Evolutionary conservation across 176 grass and related monocot species (phyloP).

Genomic region (Secale cereale): DNA sequence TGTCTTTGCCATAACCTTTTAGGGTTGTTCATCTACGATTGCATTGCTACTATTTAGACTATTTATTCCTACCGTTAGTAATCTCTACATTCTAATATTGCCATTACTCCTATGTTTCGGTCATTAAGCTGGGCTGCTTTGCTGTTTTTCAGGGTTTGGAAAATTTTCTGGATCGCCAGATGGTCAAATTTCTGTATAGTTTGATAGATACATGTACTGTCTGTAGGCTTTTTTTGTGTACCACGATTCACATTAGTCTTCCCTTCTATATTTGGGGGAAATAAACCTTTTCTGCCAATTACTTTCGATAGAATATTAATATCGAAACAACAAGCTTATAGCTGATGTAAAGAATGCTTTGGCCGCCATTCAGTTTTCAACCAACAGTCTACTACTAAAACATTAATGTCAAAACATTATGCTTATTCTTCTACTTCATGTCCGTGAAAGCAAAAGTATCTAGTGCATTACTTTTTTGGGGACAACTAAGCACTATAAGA

Average conservation of each 20-base stretch:
- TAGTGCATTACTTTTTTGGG: background rate
- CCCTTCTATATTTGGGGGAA: background rate
- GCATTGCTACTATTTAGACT: too few relatives aligned
- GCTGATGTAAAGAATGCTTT: background rate
- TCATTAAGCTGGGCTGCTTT: too few relatives aligned
- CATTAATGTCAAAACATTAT: background rate
- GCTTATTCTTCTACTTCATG: background rate
- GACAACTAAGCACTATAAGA: background rate
- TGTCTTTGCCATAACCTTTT: too few relatives aligned
- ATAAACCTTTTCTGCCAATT: too few relatives aligned
- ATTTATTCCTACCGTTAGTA: too few relatives aligned
- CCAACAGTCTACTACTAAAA: background rate
- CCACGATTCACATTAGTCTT: background rate
- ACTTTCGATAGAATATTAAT: background rate
- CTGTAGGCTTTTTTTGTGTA: conserved; percentile 81
- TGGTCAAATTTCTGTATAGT: too few relatives aligned
- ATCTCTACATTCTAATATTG: too few relatives aligned
- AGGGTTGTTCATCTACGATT: too few relatives aligned
- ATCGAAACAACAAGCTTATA: background rate
- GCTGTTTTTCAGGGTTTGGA: too few relatives aligned
- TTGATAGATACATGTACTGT: conserved; percentile 67
- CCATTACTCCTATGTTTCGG: too few relatives aligned
- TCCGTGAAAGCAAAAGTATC: background rate
- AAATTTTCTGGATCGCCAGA: too few relatives aligned
- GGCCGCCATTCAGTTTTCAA: background rate